A percentile compares a stretch with the other conserved stretches of the same genome.
phyloP scores from a whole-genome alignment of 805 yeast genomes.

The Wickerhamomyces silvicola region DNA sequence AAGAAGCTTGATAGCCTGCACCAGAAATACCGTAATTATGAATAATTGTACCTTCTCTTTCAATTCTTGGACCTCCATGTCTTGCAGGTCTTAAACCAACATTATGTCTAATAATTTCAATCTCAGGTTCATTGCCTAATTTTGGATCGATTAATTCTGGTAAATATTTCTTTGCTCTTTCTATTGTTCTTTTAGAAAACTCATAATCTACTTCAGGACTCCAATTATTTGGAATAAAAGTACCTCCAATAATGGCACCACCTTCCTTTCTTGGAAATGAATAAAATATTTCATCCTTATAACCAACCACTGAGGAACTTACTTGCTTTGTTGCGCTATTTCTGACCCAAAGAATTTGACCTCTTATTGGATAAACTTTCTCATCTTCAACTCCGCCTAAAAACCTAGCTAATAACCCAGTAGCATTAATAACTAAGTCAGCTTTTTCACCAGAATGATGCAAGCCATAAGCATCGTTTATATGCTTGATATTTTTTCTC shows the following conservation, averaged over 20 bases:
- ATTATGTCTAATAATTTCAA: slow-evolving; percentile 43
- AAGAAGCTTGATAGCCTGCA: slow-evolving; percentile 70
- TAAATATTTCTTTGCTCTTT: slow-evolving; percentile 19
- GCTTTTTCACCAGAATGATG: slow-evolving; percentile 36
- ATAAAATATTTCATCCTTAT: slow-evolving; percentile 42
- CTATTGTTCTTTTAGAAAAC: slow-evolving; percentile 38
- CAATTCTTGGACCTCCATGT: slow-evolving; percentile 51
- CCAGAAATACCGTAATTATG: slow-evolving; percentile 74
- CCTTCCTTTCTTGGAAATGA: slow-evolving; percentile 70
- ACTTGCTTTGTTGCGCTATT: slow-evolving; percentile 20
- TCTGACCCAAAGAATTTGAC: slow-evolving; percentile 44
- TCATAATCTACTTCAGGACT: slow-evolving; percentile 32
- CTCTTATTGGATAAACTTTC: slow-evolving; percentile 46
- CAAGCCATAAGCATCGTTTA: slow-evolving; percentile 42
- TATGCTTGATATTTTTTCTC: slow-evolving; percentile 34
- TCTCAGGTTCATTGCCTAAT: slow-evolving; percentile 26
- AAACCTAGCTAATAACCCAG: slow-evolving; percentile 44
- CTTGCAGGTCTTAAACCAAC: slow-evolving; percentile 69
- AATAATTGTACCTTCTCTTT: slow-evolving; percentile 36
- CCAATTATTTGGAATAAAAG: slow-evolving; percentile 25
- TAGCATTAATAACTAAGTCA: slow-evolving; percentile 48
- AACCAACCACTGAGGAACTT: slow-evolving; percentile 29
- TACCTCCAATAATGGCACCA: slow-evolving; percentile 64
- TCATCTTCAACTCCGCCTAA: slow-evolving; percentile 42
- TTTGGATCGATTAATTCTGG: slow-evolving; percentile 27